These are phyloP conservation scores for Tolypocladium pustulatum DNA, from an alignment of 2,329 filamentous ascomycete species.

Conservation along the genomic window DNA sequence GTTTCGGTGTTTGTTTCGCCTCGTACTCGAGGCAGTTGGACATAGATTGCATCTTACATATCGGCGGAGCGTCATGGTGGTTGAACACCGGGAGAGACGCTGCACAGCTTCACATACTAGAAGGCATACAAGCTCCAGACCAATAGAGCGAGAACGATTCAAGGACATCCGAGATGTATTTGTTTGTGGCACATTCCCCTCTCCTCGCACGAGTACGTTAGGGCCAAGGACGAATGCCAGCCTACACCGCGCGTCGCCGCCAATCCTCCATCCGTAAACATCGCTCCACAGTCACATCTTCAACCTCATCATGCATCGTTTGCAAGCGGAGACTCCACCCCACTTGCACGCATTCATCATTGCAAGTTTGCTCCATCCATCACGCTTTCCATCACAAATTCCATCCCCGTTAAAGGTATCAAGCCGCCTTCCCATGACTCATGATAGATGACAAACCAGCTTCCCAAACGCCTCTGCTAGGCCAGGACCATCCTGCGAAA, in stretches of 20 bases:
- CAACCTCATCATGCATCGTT: background rate
- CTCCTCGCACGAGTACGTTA: background rate
- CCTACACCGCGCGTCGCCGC: background rate
- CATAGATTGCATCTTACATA: background rate
- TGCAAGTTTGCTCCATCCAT: background rate
- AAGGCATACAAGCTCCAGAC: background rate
- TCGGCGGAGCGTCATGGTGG: background rate
- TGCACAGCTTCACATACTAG: background rate
- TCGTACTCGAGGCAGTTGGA: background rate
- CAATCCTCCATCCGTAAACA: background rate
- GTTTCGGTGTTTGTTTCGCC: background rate
- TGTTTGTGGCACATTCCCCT: background rate
- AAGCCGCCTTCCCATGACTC: background rate
- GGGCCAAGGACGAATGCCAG: background rate
- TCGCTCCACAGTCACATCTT: background rate
- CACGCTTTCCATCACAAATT: background rate
- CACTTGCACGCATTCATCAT: background rate
- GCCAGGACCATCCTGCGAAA: slow-evolving; percentile 7
- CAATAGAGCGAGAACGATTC: background rate
- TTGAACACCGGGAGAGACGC: background rate
- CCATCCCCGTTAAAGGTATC: slow-evolving; percentile 3
- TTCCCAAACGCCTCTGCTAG: slow-evolving; percentile 10
- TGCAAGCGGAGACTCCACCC: background rate
- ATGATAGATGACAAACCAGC: slow-evolving; percentile 1
- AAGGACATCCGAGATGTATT: background rate